Evolutionary conservation across 257 asterid species (phyloP), one percentile per base, ranked within the genome.

Genomic region (Lavandula angustifolia): DNA sequence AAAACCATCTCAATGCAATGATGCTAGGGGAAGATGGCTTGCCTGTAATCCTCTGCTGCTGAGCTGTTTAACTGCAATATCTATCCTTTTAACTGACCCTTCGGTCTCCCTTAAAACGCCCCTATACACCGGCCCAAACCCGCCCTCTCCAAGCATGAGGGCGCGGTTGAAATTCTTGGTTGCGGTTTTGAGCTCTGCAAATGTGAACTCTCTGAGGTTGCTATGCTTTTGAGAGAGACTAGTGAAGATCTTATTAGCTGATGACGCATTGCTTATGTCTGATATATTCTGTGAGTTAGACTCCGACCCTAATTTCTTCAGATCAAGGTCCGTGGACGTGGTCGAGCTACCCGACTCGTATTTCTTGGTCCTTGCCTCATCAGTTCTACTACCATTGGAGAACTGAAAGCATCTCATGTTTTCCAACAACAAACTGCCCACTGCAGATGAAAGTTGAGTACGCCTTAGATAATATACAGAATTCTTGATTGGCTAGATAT

Each of bases 1-100:
- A 13, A 50, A 34, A 47, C 34, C 16, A 50, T 16, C 64, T 27
- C 12, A 4, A 57, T 18, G 37, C 8, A 2, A 35, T 6, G 6
- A 5, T 1, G 54, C 3, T 31, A 67, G 60, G 41, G 61, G 55
- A 34, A 64, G 46, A 62, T 37, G 37, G 22, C 76, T 83, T 79
- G 78, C 98, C 96, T 91, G 98, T 74, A 91, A 81, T 46, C 98
- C 96, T 70, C 98, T 84, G 74, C 76, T 83, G 81, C 96, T 88
- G 69, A 91, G 98, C 64, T 91, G 95, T 60, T 91, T 91, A n/a
- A 88, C 98, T 41, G 95, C 98, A 65, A 88, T 69, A 68, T 88
- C 90, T 14, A 78, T 73, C 73, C 73, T 68, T 53, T 74, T 78
- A 69, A 53, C 69, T 0, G 87, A 75, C 40, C 74, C 80, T 2